phyloP scores from a whole-genome alignment of 495 filamentous ascomycete genomes.

The Lophiotrema nucula region DNA sequence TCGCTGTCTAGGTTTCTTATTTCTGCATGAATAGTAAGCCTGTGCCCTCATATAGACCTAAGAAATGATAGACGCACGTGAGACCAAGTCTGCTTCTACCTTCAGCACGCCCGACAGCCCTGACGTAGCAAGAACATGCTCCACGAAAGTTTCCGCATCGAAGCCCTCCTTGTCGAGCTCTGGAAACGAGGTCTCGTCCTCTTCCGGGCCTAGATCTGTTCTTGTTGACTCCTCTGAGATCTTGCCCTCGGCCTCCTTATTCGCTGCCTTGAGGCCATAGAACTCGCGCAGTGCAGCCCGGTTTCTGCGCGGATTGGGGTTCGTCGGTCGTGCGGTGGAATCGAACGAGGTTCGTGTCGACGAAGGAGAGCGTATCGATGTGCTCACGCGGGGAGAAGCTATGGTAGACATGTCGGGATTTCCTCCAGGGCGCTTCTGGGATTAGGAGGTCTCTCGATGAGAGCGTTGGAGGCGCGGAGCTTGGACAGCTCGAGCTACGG shows the following conservation, averaged over 20 bases:
- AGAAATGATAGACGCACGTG: slow-evolving; percentile 36
- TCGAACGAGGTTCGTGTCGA: slow-evolving; percentile 76
- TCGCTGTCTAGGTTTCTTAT: slow-evolving; percentile 90
- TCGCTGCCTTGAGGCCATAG: slow-evolving; percentile 73
- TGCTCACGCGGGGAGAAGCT: slow-evolving; percentile 49
- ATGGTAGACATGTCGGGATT: slow-evolving; percentile 62
- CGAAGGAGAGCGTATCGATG: slow-evolving; percentile 68
- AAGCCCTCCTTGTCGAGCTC: slow-evolving; percentile 61
- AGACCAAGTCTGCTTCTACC: slow-evolving; percentile 62
- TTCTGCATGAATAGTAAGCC: slow-evolving; percentile 49
- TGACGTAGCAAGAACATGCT: slow-evolving; percentile 61
- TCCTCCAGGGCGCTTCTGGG: not conserved
- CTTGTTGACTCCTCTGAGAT: slow-evolving; percentile 27
- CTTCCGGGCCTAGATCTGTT: slow-evolving; percentile 20
- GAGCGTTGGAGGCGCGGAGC: no score
- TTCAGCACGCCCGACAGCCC: slow-evolving; percentile 64
- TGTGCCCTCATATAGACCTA: not conserved
- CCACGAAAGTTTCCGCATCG: slow-evolving; percentile 58
- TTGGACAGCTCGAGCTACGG: no score
- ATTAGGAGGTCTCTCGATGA: no score
- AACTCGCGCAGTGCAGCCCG: slow-evolving; percentile 89
- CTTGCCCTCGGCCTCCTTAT: slow-evolving; percentile 24
- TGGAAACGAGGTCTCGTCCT: slow-evolving; percentile 40
- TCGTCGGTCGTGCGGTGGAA: slow-evolving; percentile 45
- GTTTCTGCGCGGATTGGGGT: slow-evolving; percentile 54